Base-by-base conservation (phyloP, 2,329 filamentous ascomycete species). In the Exophiala sideris region DNA sequence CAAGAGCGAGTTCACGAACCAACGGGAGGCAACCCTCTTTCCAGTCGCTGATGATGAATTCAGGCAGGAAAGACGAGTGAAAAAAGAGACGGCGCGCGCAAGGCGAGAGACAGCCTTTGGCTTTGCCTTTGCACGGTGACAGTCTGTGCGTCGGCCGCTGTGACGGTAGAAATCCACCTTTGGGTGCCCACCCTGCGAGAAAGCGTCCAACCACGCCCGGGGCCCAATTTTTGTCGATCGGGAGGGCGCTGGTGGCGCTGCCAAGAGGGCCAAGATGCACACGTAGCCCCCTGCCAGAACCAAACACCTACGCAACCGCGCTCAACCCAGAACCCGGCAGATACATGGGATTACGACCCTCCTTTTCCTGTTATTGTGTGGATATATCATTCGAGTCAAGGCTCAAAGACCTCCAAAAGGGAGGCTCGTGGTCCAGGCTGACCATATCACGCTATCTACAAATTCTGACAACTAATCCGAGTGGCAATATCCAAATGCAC, bases 91-190 rank as follows among this genome's bases (percentile, higher is more conserved):
- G 29, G 21, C n/a, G 6, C n/a, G 21, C n/a, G 6, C n/a, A 32
- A 24, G 18, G 18, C 18, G 21, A 24, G 9, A 32, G 24, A 44
- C 20, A 44, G 21, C 20, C 40, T 21, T 21, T 40, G 14, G 38
- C 16, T 9, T 8, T 6, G 29, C 12, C 4, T 33, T 36, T 34
- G 50, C 40, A 50, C 47, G 35, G 44, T 48, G 50, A 38, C 40
- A 38, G 54, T 57, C 55, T 40, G 46, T 48, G 51, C 55, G 45
- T 44, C 56, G 54, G 57, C 39, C 54, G 57, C 50, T 59, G 57
- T 57, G 57, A 59, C 54, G 54, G 54, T 59, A 48, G 42, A 32
- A 45, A 50, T 48, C 49, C 49, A 51, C 24, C 50, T 35, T 12
- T 12, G 1, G 35, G 35, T 38, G 3, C 41, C 35, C 21, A 32